Evolutionary conservation across 1,139 yeast species (phyloP).

Genomic region (Candida neerlandica): DNA sequence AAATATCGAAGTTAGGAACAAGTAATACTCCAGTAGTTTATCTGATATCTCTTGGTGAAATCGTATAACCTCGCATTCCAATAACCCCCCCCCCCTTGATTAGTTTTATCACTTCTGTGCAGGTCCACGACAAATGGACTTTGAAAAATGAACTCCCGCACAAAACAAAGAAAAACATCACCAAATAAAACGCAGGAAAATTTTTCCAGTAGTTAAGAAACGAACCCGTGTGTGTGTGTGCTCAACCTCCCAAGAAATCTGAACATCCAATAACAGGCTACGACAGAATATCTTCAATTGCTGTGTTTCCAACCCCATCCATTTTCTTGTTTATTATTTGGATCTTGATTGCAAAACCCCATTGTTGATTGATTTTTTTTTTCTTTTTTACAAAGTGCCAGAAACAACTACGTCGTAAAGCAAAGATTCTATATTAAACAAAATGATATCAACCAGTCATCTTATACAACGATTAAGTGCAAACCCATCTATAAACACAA

Average conservation of each 20-base stretch:
- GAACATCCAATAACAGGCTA: neutral
- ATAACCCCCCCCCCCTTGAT: neutral
- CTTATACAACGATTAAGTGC: slow-evolving; percentile 3
- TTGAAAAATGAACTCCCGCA: neutral
- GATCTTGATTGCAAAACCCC: neutral
- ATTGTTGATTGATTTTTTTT: neutral
- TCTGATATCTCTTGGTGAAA: neutral
- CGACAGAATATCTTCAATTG: neutral
- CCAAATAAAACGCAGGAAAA: neutral
- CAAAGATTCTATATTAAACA: neutral
- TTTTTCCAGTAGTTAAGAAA: neutral
- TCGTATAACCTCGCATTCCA: too few species aligned
- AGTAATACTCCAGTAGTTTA: too few species aligned
- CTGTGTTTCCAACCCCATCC: neutral
- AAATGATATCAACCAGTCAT: slow-evolving; percentile 11
- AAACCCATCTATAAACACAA: slow-evolving; percentile 1
- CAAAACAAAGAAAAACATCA: neutral
- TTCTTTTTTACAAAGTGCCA: neutral
- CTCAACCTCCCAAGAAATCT: neutral
- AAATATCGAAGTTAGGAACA: too few species aligned
- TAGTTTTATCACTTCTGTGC: neutral
- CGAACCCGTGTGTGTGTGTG: neutral
- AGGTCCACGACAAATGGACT: neutral
- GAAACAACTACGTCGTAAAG: neutral
- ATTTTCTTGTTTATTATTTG: neutral